Evolutionary conservation across 441 rosid genomes (phyloP).

Genomic region (Omphalea diandra): DNA sequence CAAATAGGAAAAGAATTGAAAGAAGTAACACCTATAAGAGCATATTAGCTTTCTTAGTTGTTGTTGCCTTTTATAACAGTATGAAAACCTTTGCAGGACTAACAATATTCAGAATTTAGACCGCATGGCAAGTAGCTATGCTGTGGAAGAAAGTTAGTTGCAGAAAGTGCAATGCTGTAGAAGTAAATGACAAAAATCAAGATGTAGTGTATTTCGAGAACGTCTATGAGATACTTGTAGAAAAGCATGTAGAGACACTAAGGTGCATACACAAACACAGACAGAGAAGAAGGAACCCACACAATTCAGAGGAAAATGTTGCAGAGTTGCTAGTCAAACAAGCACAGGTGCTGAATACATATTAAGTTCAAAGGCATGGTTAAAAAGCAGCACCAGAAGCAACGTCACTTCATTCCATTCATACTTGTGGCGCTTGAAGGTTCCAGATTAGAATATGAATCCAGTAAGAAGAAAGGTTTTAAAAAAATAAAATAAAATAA

Average conservation of each 20-base stretch:
- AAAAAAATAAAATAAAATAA: background rate
- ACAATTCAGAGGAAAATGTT: background rate
- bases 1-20: background rate
- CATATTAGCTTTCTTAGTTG: background rate
- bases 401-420: background rate
- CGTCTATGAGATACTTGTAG: background rate
- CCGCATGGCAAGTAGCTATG: background rate
- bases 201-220: background rate
- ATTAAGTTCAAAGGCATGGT: background rate
- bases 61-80: background rate
- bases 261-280: too few relatives aligned
- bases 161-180: background rate
- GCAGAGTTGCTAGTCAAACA: background rate
- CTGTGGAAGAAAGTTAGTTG: background rate
- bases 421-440: background rate
- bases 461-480: background rate
- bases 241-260: background rate
- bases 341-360: background rate
- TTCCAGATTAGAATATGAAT: background rate
- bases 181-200: background rate
- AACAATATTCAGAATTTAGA: background rate
- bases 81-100: slow-evolving; percentile 1
- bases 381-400: too few relatives aligned
- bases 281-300: background rate
- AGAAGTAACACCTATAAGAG: slow-evolving; percentile 4